Evolutionary conservation across 2,329 filamentous ascomycete genomes (phyloP).

Genomic region (Pseudomassariella vexata): DNA sequence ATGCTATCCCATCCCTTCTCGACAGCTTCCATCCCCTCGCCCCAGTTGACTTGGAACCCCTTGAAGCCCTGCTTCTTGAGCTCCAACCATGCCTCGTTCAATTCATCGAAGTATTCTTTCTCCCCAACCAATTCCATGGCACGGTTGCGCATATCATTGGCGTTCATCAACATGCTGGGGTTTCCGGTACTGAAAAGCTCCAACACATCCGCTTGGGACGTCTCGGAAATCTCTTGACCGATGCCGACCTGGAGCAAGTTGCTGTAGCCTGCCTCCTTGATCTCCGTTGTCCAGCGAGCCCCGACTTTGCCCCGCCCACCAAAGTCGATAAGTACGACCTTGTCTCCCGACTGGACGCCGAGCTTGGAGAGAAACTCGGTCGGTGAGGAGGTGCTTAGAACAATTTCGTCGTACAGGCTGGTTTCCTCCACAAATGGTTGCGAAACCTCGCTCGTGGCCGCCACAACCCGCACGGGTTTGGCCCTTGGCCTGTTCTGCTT

Average conservation of each 20-base stretch:
- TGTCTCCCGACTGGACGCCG: conserved; percentile 2
- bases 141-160: conserved; percentile 14
- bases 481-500: conserved; percentile 3
- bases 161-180: conserved; percentile 12
- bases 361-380: conserved; percentile 5
- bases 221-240: conserved; percentile 15
- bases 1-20: conserved; percentile 20
- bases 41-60: conserved; percentile 18
- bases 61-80: conserved; percentile 12
- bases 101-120: conserved; percentile 14
- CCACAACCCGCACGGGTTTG: conserved; percentile 15
- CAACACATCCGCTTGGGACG: neutral
- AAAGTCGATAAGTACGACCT: conserved; percentile 21
- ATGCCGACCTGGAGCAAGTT: conserved; percentile 12
- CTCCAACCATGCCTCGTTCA: conserved; percentile 13
- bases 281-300: conserved; percentile 13
- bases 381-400: conserved; percentile 13
- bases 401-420: conserved; percentile 16
- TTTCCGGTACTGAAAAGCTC: conserved; percentile 2
- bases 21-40: conserved; percentile 20
- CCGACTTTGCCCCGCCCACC: conserved; percentile 18
- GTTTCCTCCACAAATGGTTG: conserved; percentile 17
- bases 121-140: conserved; percentile 18
- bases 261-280: conserved; percentile 6
- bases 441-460: conserved; percentile 18